Evolutionary conservation across 2,329 filamentous ascomycete genomes (phyloP), one percentile per base, ranked within the genome.

Genomic region (Onygenales sp.): DNA sequence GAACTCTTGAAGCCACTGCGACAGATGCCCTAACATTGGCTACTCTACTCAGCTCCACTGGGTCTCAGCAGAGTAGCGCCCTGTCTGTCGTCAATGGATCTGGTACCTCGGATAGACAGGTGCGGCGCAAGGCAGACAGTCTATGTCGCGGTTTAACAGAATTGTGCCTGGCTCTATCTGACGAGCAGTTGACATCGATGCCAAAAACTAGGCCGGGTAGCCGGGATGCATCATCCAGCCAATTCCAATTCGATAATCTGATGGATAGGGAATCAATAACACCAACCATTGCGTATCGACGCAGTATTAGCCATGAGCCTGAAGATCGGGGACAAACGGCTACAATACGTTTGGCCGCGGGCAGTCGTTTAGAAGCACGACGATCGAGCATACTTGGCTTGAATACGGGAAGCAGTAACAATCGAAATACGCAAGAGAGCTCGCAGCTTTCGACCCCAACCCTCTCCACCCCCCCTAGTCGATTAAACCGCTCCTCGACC

Each of bases 71-170:
- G 8, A 62, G 65, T 46, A 62, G 67, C 52, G 62, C 59, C 27
- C 62, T 61, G 45, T 67, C 68, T 8, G 64, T 70, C 17, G 63
- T 70, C 45, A 71, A 68, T 58, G 67, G 66, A 11, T 44, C 45
- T 13, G 58, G 60, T 37, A 61, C 65, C 9, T 85, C 87, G 1
- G 92, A 98, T 66, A 83, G 93, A 49, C 88, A 95, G 65, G 77
- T 95, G 13, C 83, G 90, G 48, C 83, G 92, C 57, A 96, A 95
- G 69, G 88, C 89, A 32, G 92, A 98, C 65, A 90, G 87, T 64
- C 83, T 98, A 65, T 97, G 93, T 67, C 86, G 92, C 52, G 93
- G 87, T 63, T 73, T 98, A 59, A 97, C 92, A 0, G 93, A 98
- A 68, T 77, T 98, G 6, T 95, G 89, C 65, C 80, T 98, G 53